Conservation (phyloP, 345 rosid species). For the Linum usitatissimum region DNA sequence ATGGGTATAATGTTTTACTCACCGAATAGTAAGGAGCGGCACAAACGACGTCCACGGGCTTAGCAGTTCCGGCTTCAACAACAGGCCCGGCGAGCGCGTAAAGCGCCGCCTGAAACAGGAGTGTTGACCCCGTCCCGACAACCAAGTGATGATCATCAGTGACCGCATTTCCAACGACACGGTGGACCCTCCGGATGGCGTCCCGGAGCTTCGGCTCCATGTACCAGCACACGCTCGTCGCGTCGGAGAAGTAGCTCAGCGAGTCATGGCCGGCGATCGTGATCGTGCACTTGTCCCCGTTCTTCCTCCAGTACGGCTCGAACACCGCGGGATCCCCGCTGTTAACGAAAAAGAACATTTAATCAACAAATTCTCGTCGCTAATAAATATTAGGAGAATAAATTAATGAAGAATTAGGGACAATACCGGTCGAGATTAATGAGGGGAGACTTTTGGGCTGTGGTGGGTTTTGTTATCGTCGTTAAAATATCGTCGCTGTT, state of each 20-base stretch:
- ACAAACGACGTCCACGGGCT: conserved; percentile 61
- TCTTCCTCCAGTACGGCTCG: conserved; percentile 58
- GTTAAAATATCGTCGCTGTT: background rate
- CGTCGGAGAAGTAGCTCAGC: conserved; percentile 83
- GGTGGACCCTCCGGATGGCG: conserved; percentile 56
- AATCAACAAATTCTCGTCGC: background rate
- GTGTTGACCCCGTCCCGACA: conserved; percentile 86
- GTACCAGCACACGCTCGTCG: conserved; percentile 58
- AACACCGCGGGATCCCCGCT: conserved; percentile 91
- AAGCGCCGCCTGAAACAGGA: conserved; percentile 60
- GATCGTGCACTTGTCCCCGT: conserved; percentile 52
- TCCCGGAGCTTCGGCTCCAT: conserved; percentile 46
- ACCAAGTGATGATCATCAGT: conserved; percentile 39
- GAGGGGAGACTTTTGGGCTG: background rate
- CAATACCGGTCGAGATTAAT: conserved; percentile 40
- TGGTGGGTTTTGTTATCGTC: too few relatives aligned
- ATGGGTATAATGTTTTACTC: conserved; percentile 5
- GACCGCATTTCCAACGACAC: conserved; percentile 50
- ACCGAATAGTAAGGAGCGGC: conserved; percentile 94
- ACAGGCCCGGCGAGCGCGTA: conserved; percentile 56
- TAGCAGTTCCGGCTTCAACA: conserved; percentile 15
- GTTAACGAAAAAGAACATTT: conserved; percentile 1
- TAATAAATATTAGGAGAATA: background rate
- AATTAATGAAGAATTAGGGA: background rate
- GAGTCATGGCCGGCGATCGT: conserved; percentile 46